A percentile compares a stretch with the other conserved stretches of the same genome.
phyloP scores from a whole-genome alignment of 2,329 filamentous ascomycete genomes.

The Aspergillus puulaauensis region DNA sequence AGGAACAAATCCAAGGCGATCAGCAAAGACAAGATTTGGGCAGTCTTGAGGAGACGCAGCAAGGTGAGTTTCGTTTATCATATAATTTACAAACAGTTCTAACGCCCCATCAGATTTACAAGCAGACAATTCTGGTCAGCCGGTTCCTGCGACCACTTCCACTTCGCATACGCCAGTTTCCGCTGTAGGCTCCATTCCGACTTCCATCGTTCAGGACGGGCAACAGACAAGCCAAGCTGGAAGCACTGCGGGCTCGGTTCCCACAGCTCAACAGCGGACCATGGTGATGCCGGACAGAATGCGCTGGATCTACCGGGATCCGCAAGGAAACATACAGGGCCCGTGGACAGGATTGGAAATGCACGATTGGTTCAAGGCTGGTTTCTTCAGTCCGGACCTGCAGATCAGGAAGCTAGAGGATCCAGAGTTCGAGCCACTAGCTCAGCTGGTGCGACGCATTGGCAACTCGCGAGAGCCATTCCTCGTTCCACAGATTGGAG shows the following conservation, averaged over 20 bases:
- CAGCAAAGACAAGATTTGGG: constrained; percentile 62
- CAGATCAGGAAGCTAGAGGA: constrained; percentile 95
- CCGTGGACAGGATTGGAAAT: constrained; percentile 97
- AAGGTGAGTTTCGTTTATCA: constrained; percentile 45
- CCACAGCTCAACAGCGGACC: constrained; percentile 69
- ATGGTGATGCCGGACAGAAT: constrained; percentile 99
- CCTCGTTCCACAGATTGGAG: constrained; percentile 93
- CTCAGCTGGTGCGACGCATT: constrained; percentile 90
- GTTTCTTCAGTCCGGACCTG: constrained; percentile 93
- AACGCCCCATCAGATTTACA: constrained; percentile 37
- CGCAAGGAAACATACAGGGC: constrained; percentile 86
- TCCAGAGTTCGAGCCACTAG: constrained; percentile 87
- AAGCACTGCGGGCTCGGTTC: constrained; percentile 60
- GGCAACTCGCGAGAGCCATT: constrained; percentile 97
- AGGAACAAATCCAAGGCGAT: constrained; percentile 77
- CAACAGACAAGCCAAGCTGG: constrained; percentile 35
- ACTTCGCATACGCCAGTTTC: constrained; percentile 39
- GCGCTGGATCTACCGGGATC: constrained; percentile 97
- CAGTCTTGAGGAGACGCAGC: constrained; percentile 57
- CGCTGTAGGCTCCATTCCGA: constrained; percentile 33
- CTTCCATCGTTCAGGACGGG: constrained; percentile 31
- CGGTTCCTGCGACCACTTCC: constrained; percentile 30
- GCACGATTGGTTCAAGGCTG: constrained; percentile 99
- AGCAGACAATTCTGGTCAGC: constrained; percentile 37
- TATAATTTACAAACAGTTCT: background rate